A percentile compares a stretch with the other conserved stretches of the same genome.
phyloP scores from a whole-genome alignment of 306 rosid genomes.

The Prunus padus region DNA sequence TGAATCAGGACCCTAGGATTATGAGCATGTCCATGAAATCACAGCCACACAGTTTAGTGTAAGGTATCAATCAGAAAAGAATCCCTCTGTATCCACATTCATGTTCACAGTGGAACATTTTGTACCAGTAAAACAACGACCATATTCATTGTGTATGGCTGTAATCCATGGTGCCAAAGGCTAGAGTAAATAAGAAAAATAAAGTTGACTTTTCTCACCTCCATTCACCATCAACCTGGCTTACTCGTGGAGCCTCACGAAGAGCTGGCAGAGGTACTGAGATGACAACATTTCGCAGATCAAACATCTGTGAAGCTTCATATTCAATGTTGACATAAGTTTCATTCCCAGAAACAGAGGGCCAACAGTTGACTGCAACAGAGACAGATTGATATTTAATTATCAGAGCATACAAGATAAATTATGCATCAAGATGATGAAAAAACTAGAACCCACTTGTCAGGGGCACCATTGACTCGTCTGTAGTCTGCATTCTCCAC shows the following conservation, averaged over 20 bases:
- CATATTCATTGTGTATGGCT: not conserved
- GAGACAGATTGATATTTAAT: constrained; percentile 23
- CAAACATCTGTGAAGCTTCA: constrained; percentile 86
- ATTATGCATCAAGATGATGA: constrained; percentile 7
- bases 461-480: constrained; percentile 80
- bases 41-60: not conserved
- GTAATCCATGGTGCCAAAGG: not conserved
- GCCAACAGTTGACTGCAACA: constrained; percentile 97
- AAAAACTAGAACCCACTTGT: constrained; percentile 51
- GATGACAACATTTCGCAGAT: constrained; percentile 69
- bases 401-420: constrained; percentile 16
- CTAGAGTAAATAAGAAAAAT: not conserved
- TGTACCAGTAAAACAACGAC: not conserved
- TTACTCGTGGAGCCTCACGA: constrained; percentile 83
- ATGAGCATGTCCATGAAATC: not conserved
- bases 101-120: not conserved
- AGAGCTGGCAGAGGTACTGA: constrained; percentile 97
- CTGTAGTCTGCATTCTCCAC: constrained; percentile 93
- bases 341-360: constrained; percentile 93
- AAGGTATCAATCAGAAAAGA: not conserved
- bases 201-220: constrained; percentile 42
- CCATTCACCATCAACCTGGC: constrained; percentile 89
- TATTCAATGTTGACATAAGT: constrained; percentile 95
- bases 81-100: not conserved
- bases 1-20: not conserved